Percentiles rank a stretch among this genome's conserved stretches.
Conservation (phyloP, 192 early-diverging fungal species). For the Phycomyces blakesleeanus region DNA sequence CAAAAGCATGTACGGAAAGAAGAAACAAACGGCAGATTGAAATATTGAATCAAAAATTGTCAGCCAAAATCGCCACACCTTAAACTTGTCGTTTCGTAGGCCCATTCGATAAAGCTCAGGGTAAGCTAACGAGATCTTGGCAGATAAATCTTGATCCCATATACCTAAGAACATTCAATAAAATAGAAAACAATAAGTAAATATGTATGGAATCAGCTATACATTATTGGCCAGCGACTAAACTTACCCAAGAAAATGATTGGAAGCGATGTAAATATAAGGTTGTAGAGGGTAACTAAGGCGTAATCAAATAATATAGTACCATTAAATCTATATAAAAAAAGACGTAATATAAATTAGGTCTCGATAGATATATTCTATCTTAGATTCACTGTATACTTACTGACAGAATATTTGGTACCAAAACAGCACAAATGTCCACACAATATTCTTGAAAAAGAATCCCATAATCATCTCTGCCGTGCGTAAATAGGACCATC, state of each 20-base stretch:
- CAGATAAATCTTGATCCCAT: constrained; percentile 82
- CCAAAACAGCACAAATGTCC: constrained; percentile 86
- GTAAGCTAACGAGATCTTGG: constrained; percentile 58
- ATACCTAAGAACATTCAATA: too few relatives aligned
- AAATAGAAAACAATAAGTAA: too few relatives aligned
- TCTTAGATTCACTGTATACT: constrained; percentile 18
- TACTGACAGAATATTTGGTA: constrained; percentile 86
- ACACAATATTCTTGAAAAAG: constrained; percentile 96
- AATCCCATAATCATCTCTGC: constrained; percentile 86
- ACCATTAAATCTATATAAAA: constrained; percentile 60
- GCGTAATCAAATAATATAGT: constrained; percentile 82
- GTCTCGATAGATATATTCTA: not conserved
- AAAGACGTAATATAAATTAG: not conserved
- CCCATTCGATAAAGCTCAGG: constrained; percentile 84
- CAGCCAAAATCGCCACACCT: constrained; percentile 69
- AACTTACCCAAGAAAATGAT: constrained; percentile 55
- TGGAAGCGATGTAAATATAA: constrained; percentile 82
- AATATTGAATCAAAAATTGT: constrained; percentile 67
- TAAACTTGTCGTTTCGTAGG: constrained; percentile 71
- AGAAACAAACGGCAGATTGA: constrained; percentile 68
- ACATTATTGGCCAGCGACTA: too few relatives aligned
- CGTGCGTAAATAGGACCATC: constrained; percentile 86
- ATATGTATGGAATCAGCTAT: too few relatives aligned
- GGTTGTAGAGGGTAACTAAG: constrained; percentile 81
- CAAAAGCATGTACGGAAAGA: constrained; percentile 58